Evolutionary conservation across 805 yeast species (phyloP), one percentile per base, ranked within the genome.

Genomic region (Nakazawaea populi): DNA sequence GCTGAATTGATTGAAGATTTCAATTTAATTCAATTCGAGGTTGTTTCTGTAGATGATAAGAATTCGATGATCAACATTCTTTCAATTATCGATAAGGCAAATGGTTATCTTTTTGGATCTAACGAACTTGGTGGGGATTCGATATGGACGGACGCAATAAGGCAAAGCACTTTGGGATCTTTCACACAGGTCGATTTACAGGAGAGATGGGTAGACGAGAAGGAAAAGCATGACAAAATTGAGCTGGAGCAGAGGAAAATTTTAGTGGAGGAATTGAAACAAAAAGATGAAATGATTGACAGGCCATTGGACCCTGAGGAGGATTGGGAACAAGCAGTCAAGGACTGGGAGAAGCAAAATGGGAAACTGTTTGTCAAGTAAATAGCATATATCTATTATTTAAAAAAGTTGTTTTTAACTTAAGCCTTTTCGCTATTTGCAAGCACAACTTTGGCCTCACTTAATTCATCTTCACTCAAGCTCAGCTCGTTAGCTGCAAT

Each of bases 91-190:
- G 99, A 94, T 62, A 91, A 87, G 63, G 92, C 97, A 2, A 88
- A 85, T 59, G 99, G 99, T 0, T 94, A 94, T 63, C 77, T 87
- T 57, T 89, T 89, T 71, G 99, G 99, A 0, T 74, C 91, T 1
- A 87, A 90, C 32, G 99, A 94, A 58, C 75, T 92, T 6, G 96
- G 97, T 2, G 99, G 98, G n/a, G 99, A 94, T 62, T 80, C 92
- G 0, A 82, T 94, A 1, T 94, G 99, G 99, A 87, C 90, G n/a
- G 96, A 92, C 58, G 96, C 97, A 0, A 79, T 92, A 0, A 75
- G 98, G 56, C 89, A 87, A 48, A 65, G 69, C 4, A 48, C 54
- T 9, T 34, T 47, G 62, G 84, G 91, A 39, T 82, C 87, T 9
- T 66, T 74, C 44, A 65, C 75, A 42, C 81, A 71, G 44, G 70